Evolutionary conservation across 2,329 filamentous ascomycete species (phyloP), one percentile per base, ranked within the genome.

Genomic region (Colletotrichum melonis): DNA sequence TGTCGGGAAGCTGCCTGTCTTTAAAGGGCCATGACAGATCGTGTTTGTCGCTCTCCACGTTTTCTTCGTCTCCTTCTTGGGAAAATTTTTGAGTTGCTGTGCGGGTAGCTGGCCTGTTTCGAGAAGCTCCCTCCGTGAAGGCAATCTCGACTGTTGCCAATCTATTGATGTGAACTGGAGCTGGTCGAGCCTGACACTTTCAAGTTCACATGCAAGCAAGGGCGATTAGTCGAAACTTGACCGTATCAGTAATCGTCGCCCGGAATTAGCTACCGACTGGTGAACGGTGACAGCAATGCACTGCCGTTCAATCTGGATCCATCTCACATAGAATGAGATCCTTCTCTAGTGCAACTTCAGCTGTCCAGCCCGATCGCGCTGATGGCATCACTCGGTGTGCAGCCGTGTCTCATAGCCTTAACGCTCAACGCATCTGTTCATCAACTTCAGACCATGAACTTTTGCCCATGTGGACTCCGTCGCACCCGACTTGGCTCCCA

Each of bases 381-480:
- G 14, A 22, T n/a, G 11, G 9, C 56, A 4, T 62, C 46, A 28
- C 46, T 49, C 42, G 19, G 16, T n/a, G 42, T 19, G 19, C 42
- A n/a, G 42, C 6, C 42, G 16, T 16, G 19, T 49, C 42, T n/a
- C 42, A n/a, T n/a, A 5, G 35, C 52, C n/a, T 14, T 16, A 30
- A 24, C 28, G 30, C 56, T 55, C 30, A 55, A 32, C 56, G 68
- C n/a, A 62, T 54, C n/a, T 24, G 30, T 12, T 49, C 69, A 72
- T 72, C 59, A 72, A 69, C 32, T 35, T 56, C 58, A 55, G 42
- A 69, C 68, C 59, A 66, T 46, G 11, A 60, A 1, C 42, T 59
- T 60, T 69, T 55, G 59, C 32, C 70, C 57, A 9, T 28, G 38
- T 64, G 26, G 19, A 60, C 66, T 60, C 70, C 60, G 59, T 32